phyloP scores from a whole-genome alignment of 73 alveolate genomes.

The Paramecium pentaurelia region DNA sequence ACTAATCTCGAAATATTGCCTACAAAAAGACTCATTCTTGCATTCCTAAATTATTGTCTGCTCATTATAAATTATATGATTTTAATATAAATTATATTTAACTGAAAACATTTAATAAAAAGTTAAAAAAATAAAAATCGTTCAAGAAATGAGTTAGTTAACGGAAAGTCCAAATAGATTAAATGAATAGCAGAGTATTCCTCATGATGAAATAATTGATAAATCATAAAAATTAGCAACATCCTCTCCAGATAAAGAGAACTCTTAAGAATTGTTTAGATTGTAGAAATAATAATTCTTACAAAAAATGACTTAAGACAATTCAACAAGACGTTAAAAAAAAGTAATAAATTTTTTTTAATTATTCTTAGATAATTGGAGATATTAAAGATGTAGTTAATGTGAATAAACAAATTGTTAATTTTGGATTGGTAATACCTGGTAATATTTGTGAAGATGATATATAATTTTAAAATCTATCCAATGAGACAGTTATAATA shows the following conservation, averaged over 20 bases:
- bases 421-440: background rate
- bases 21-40: constrained; percentile 53
- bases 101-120: background rate
- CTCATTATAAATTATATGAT: constrained; percentile 12
- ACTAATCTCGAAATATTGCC: constrained; percentile 57
- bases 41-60: constrained; percentile 39
- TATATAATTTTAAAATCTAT: background rate
- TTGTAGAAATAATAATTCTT: background rate
- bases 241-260: background rate
- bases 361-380: background rate
- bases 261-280: background rate
- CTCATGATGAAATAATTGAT: background rate
- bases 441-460: constrained; percentile 47
- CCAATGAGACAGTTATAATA: background rate
- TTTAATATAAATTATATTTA: background rate
- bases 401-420: background rate
- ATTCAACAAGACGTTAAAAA: background rate
- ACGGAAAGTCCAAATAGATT: background rate
- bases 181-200: background rate
- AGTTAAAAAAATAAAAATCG: background rate
- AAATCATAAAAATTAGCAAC: background rate
- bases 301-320: background rate
- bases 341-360: background rate
- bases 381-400: background rate
- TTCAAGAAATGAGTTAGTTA: background rate